Evolutionary conservation across 768 basidiomycete species (phyloP), one percentile per base, ranked within the genome.

Genomic region (Lactifluus volemus): DNA sequence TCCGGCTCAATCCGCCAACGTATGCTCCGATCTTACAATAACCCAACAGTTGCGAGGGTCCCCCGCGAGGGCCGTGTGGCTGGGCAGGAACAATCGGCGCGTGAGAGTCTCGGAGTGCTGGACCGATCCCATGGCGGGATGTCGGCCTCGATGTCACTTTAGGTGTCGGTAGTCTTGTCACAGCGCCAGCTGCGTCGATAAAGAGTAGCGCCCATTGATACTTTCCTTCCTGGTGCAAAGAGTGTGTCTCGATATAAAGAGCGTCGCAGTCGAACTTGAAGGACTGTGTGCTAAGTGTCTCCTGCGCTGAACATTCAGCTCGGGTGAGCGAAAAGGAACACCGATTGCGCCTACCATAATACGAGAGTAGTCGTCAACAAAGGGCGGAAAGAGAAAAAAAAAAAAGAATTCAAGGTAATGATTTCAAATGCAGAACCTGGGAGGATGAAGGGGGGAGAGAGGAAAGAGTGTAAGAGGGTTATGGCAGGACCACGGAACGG

Each of bases 241-340:
- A 63, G 41, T 63, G 64, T 32, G 64, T 65, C 61, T 65, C 64
- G 36, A 65, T 59, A 30, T 65, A 65, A 41, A 65, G 61, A 54
- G 62, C 64, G 57, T 65, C 57, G 47, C 56, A 63, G 53, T 63
- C 64, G 25, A 65, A 57, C 36, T 63, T 58, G 47, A 65, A 58
- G 36, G 51, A 65, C 61, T 53, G 61, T 58, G 60, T 52, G 60
- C 55, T 51, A 21, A 57, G 25, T 10, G 50, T 61, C 19, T 51
- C 60, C 60, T 61, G 15, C 3, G 17, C 45, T 21, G 30, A 17
- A 39, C 32, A n/a, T 45, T 57, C 12, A 51, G 49, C 34, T 38
- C 25, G 41, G 49, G 44, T 21, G 25, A 39, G 55, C 47, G 17
- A 19, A 21, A 12, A 19, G 25, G 49, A 17, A 51, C 50, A 51